Evolutionary conservation across 2,329 filamentous ascomycete genomes (phyloP).

Genomic region (Aspergillus oerlinghausenensis): DNA sequence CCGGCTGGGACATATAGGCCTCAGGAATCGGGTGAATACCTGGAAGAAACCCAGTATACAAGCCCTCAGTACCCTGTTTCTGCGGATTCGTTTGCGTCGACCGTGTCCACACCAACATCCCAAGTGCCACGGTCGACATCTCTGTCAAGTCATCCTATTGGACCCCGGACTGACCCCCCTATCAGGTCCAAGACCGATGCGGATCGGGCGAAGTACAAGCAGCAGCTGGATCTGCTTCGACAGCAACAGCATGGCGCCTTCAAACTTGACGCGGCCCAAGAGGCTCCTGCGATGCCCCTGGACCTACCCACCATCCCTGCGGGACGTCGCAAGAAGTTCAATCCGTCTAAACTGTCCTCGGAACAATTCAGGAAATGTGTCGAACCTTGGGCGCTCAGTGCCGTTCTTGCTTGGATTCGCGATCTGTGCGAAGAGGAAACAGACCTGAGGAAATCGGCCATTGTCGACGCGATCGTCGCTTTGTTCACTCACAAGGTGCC

Average conservation of each 20-base stretch:
- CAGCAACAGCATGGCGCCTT: slow-evolving; percentile 45
- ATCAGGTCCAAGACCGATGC: slow-evolving; percentile 92
- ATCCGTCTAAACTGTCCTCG: slow-evolving; percentile 74
- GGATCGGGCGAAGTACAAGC: slow-evolving; percentile 55
- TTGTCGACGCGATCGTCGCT: slow-evolving; percentile 81
- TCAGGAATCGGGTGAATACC: slow-evolving; percentile 41
- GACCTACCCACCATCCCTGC: slow-evolving; percentile 81
- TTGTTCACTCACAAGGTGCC: slow-evolving; percentile 93
- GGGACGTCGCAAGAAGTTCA: slow-evolving; percentile 75
- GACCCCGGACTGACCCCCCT: slow-evolving; percentile 74
- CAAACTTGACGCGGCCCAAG: slow-evolving; percentile 51
- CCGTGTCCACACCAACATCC: slow-evolving; percentile 39
- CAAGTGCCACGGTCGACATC: slow-evolving; percentile 71
- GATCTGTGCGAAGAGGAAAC: slow-evolving; percentile 87
- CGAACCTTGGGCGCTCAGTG: slow-evolving; percentile 90
- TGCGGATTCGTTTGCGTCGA: slow-evolving; percentile 50
- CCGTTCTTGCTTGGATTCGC: slow-evolving; percentile 80
- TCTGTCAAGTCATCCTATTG: slow-evolving; percentile 73
- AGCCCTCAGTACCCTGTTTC: slow-evolving; percentile 34
- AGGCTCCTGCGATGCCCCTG: slow-evolving; percentile 54
- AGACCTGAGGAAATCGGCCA: slow-evolving; percentile 76
- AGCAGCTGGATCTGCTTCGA: slow-evolving; percentile 50
- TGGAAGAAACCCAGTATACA: slow-evolving; percentile 34
- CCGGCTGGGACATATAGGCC: slow-evolving; percentile 57
- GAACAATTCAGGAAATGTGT: slow-evolving; percentile 78